A percentile compares a stretch with the other conserved stretches of the same genome.
These are phyloP conservation scores for Claviceps spartinae DNA, from an alignment of 2,329 filamentous ascomycete genomes.

Conservation along the genomic window DNA sequence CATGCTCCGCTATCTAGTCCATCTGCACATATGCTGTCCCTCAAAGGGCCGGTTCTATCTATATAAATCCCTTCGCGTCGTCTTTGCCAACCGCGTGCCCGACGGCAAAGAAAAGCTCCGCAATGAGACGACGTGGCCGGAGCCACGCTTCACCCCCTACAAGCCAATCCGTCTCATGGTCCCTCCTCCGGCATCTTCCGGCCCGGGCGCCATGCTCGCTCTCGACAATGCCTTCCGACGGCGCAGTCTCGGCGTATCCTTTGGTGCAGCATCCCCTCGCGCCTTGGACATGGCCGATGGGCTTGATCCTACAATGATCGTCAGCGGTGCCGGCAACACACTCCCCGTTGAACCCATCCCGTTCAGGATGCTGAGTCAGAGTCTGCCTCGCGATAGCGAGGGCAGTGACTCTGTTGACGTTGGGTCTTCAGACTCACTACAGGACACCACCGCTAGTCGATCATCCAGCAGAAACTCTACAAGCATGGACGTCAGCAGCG, in stretches of 20 bases:
- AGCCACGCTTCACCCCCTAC: conserved; percentile 76
- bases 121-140: conserved; percentile 80
- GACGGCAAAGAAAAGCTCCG: conserved; percentile 86
- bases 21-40: conserved; percentile 84
- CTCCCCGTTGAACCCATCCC: conserved; percentile 37
- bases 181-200: conserved; percentile 22
- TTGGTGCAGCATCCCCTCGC: conserved; percentile 17
- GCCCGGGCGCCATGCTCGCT: conserved; percentile 35
- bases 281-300: conserved; percentile 23
- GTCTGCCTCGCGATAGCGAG: conserved; percentile 18
- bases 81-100: conserved; percentile 92
- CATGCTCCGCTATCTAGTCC: conserved; percentile 76
- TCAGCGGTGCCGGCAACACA: conserved; percentile 16
- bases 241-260: conserved; percentile 39
- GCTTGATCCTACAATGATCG: conserved; percentile 6
- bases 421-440: conserved; percentile 16
- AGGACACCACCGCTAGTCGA: conserved; percentile 17
- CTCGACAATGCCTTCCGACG: conserved; percentile 46
- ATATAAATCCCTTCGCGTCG: conserved; percentile 83
- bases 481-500: conserved; percentile 12
- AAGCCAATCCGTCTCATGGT: conserved; percentile 50
- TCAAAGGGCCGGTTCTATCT: conserved; percentile 74
- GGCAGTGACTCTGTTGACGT: conserved; percentile 15
- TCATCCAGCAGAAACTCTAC: conserved; percentile 24
- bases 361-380: conserved; percentile 26